phyloP scores from a whole-genome alignment of 1,284 basidiomycete species.

The Anthracocystis setariae region DNA sequence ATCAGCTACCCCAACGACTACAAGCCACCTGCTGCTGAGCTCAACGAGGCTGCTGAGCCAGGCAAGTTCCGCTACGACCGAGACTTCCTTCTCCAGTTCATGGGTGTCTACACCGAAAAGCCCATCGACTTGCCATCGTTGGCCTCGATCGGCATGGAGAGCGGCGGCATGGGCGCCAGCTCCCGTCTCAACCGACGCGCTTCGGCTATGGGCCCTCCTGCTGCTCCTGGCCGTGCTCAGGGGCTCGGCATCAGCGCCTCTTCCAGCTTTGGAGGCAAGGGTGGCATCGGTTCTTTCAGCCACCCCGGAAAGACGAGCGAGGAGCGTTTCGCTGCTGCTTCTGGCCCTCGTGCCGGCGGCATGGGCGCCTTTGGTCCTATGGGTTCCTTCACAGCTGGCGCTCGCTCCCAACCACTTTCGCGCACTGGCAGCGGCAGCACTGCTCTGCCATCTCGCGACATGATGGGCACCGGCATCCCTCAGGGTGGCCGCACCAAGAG shows the following conservation, averaged over 20 bases:
- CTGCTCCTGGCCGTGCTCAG: constrained; percentile 51
- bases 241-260: constrained; percentile 60
- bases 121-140: constrained; percentile 88
- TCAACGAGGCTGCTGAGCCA: constrained; percentile 81
- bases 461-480: constrained; percentile 66
- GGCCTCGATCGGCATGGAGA: constrained; percentile 81
- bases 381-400: constrained; percentile 63
- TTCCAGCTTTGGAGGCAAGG: constrained; percentile 59
- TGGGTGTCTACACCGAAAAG: constrained; percentile 92
- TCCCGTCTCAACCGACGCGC: constrained; percentile 54
- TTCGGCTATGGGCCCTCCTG: constrained; percentile 60
- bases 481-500: constrained; percentile 62
- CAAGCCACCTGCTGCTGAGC: constrained; percentile 82
- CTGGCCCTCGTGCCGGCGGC: constrained; percentile 38
- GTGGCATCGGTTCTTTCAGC: constrained; percentile 55
- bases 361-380: constrained; percentile 63
- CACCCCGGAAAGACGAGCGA: constrained; percentile 66
- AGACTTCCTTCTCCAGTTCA: constrained; percentile 97
- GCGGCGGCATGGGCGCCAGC: constrained; percentile 50
- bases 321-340: constrained; percentile 65
- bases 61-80: constrained; percentile 98
- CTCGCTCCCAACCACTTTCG: constrained; percentile 64
- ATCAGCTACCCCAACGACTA: constrained; percentile 86
- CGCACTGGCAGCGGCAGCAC: constrained; percentile 64
- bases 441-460: constrained; percentile 64